Evolutionary conservation across 78 protist genomes (phyloP), one percentile per base, ranked within the genome.

Genomic region (Ministeria vibrans): DNA sequence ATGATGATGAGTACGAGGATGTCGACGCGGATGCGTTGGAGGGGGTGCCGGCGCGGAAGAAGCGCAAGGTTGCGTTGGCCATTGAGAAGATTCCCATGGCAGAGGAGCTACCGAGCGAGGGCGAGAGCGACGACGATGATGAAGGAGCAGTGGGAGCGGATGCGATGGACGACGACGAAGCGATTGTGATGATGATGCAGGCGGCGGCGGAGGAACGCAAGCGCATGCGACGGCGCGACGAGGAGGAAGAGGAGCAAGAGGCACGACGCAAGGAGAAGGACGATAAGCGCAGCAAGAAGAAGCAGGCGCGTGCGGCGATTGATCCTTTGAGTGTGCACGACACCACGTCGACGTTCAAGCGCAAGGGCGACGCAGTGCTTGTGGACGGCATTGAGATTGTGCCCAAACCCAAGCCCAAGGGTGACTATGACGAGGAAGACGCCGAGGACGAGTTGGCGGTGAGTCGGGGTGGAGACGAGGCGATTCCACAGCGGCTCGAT

Each of bases 301-400:
- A 34, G 2, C 7, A 6, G 34, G n/a, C n/a, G 15, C 55, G n/a
- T 49, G 55, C 55, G 9, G 42, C 71, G 71, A 63, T 5, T 20
- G 36, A 63, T 20, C 7, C 71, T 4, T 5, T 23, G 42, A 23
- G 22, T 22, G 43, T 5, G 71, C 7, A 63, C 36, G 71, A 5
- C 83, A 68, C 68, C 25, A 75, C 63, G 30, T 36, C 22, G 6
- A 75, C 68, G 34, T 51, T 75, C 34, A n/a, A 5, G 43, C 76
- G 68, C 20, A 68, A 63, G 6, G 13, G 30, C 13, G 75, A 28
- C 2, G 30, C n/a, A n/a, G n/a, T n/a, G n/a, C n/a, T n/a, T n/a
- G n/a, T 5, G 71, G 22, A 63, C 36, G 71, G 20, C 83, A 68
- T 79, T 36, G 83, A 79, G 30, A 41, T 34, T 28, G 83, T 79